phyloP scores from a whole-genome alignment of 768 basidiomycete species.

The Boletus pseudo-olivaceus region DNA sequence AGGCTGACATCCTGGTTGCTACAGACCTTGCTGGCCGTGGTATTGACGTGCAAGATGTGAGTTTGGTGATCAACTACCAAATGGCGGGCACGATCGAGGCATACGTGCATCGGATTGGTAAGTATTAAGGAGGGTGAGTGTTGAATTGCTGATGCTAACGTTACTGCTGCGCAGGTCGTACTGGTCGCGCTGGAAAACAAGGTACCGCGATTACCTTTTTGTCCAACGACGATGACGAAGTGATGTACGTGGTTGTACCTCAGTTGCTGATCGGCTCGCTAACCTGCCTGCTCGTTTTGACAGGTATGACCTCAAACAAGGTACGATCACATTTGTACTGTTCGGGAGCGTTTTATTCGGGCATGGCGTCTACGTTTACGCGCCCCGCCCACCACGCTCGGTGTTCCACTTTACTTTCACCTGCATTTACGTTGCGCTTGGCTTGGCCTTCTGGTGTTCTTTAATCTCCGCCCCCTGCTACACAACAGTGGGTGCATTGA shows the following conservation, averaged over 20 bases:
- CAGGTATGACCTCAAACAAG: constrained; percentile 95
- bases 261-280: background rate
- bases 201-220: constrained; percentile 95
- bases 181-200: constrained; percentile 95
- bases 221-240: constrained; percentile 93
- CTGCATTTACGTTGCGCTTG: constrained; percentile 4
- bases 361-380: background rate
- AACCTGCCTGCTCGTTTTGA: constrained; percentile 5
- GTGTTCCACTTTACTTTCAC: background rate
- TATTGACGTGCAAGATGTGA: constrained; percentile 98
- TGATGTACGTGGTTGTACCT: constrained; percentile 64
- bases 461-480: constrained; percentile 9
- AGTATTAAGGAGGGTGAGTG: constrained; percentile 23
- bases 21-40: constrained; percentile 98
- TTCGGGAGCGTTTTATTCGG: background rate
- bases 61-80: constrained; percentile 94
- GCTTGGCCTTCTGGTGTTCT: background rate
- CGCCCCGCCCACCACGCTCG: background rate
- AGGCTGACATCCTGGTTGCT: constrained; percentile 87
- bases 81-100: constrained; percentile 97
- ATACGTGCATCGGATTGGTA: constrained; percentile 97
- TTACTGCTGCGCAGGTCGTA: constrained; percentile 64
- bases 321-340: constrained; percentile 36
- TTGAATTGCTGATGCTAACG: background rate
- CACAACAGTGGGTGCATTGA: background rate